Evolutionary conservation across 306 rosid species (phyloP), one percentile per base, ranked within the genome.

Genomic region (Hylodesmum podocarpum): DNA sequence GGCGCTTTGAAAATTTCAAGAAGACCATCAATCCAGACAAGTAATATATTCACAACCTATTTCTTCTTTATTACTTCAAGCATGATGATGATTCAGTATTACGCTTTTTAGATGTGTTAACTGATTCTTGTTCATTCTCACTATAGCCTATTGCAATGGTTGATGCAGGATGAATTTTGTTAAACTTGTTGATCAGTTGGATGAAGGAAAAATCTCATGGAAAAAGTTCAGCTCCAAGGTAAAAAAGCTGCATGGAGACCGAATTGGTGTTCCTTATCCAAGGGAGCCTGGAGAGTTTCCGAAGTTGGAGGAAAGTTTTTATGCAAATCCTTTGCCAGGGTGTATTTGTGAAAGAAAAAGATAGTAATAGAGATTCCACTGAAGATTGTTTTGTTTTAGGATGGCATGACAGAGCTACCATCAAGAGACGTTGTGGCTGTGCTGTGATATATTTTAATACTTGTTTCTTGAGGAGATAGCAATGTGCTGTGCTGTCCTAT

Each of bases 11-110:
- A 84, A 84, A 93, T 87, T 95, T 95, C 54, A 92, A 88, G 91
- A 92, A 90, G 89, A 89, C 99, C 68, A 87, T 95, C 78, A 92
- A 39, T 88, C 99, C 97, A n/a, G 96, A 95, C 97, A 92, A 88
- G 98, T 95, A 89, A 85, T 59, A 47, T 33, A 41, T 50, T 61
- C 33, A 22, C 59, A 11, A 36, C 58, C 80, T 64, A 16, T 73
- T 41, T 77, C 84, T 71, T 73, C 21, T 31, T 40, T 36, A 33
- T 43, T 13, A 27, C 49, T 49, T 78, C 37, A 40, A 69, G 12
- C 65, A 40, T 57, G 54, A 76, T 57, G 54, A 76, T 50, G 54
- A n/a, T 66, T 69, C 33, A n/a, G 9, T 43, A 15, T 51, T 34
- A 59, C 61, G 3, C 44, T 27, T 49, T 63, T 37, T 55, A 70